phyloP scores from a whole-genome alignment of 352 stramenopile genomes.

The Pythium apleroticum region DNA sequence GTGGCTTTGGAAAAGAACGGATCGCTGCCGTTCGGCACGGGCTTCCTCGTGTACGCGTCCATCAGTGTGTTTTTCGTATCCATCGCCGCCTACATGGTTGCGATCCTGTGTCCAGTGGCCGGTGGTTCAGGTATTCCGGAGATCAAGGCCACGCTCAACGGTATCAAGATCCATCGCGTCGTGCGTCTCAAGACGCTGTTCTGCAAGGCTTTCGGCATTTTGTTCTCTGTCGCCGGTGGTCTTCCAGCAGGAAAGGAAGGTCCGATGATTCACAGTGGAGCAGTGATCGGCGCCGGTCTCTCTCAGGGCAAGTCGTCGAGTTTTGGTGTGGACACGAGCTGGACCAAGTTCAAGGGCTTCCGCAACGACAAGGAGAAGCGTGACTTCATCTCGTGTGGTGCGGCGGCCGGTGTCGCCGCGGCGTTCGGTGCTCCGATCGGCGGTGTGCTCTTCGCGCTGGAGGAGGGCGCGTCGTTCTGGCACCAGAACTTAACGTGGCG shows the following conservation, averaged over 20 bases:
- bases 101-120: slow-evolving; percentile 93
- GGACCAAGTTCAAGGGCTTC: slow-evolving; percentile 91
- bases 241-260: slow-evolving; percentile 88
- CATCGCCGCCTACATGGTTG: slow-evolving; percentile 89
- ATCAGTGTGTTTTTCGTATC: slow-evolving; percentile 93
- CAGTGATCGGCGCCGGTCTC: slow-evolving; percentile 94
- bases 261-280: slow-evolving; percentile 90
- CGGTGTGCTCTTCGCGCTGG: slow-evolving; percentile 96
- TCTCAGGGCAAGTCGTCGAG: slow-evolving; percentile 92
- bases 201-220: slow-evolving; percentile 92
- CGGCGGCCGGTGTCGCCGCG: slow-evolving; percentile 95
- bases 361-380: slow-evolving; percentile 95
- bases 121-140: slow-evolving; percentile 96
- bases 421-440: slow-evolving; percentile 98
- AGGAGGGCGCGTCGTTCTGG: slow-evolving; percentile 98
- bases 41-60: slow-evolving; percentile 89
- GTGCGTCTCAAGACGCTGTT: slow-evolving; percentile 95
- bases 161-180: slow-evolving; percentile 96
- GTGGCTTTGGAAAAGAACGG: slow-evolving; percentile 57
- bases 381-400: slow-evolving; percentile 97
- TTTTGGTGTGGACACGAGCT: slow-evolving; percentile 88
- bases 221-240: slow-evolving; percentile 79
- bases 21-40: slow-evolving; percentile 52
- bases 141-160: slow-evolving; percentile 99
- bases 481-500: slow-evolving; percentile 98